Conservation (phyloP, 371 early-diverging fungal species). For the Mortierella sp. region DNA sequence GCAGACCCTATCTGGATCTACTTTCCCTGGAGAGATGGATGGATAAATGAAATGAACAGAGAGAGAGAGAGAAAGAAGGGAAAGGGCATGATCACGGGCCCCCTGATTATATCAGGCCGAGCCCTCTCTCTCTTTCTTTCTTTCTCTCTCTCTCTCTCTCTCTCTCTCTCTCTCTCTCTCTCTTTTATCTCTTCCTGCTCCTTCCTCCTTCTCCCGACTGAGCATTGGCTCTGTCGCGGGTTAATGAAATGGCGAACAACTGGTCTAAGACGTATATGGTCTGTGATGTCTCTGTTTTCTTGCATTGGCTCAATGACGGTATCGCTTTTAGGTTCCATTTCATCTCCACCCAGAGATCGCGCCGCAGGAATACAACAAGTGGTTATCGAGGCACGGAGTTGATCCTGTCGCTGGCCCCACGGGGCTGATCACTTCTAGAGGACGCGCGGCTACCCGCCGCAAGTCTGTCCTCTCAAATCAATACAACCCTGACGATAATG, state of each 20-base stretch:
- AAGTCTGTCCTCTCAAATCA: constrained; percentile 44
- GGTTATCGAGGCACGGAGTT: constrained; percentile 44
- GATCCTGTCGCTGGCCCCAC: constrained; percentile 6
- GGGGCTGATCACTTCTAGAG: constrained; percentile 19
- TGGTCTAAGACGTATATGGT: constrained; percentile 3
- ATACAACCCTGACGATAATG: constrained; percentile 41
- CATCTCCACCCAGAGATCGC: constrained; percentile 8
- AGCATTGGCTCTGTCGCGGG: background rate
- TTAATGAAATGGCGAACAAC: no score
- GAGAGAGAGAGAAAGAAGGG: background rate
- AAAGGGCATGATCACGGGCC: no score
- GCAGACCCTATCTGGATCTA: no score
- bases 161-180: constrained; percentile 5
- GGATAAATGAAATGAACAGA: background rate
- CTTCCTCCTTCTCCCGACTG: background rate
- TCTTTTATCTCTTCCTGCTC: background rate
- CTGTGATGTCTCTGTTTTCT: background rate
- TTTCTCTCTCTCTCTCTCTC: constrained; percentile 1
- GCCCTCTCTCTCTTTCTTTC: background rate
- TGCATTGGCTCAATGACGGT: constrained; percentile 9
- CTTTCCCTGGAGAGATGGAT: no score
- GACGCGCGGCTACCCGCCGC: constrained; percentile 22
- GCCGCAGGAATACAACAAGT: constrained; percentile 9
- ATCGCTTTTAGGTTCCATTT: constrained; percentile 4
- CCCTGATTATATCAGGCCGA: no score